Conservation (phyloP, 106 monocot species). For the Apostasia ramifera region DNA sequence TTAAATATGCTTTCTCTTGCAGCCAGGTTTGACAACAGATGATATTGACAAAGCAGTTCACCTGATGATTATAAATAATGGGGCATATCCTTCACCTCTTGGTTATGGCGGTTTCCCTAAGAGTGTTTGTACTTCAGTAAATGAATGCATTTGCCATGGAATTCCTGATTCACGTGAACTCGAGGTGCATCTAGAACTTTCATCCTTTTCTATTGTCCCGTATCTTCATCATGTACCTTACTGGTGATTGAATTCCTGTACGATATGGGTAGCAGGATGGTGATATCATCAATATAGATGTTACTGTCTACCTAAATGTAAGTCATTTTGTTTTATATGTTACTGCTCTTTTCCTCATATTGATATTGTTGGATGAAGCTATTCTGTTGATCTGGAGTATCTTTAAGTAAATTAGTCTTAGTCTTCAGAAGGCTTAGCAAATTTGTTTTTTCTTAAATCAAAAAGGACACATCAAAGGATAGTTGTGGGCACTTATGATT, state of each 20-base stretch:
- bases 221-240: not conserved
- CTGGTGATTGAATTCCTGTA: not conserved
- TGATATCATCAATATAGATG: conserved; percentile 98
- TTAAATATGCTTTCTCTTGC: conserved; percentile 17
- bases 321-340: conserved; percentile 10
- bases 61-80: conserved; percentile 92
- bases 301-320: conserved; percentile 97
- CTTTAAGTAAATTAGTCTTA: too few species aligned
- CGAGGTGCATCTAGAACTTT: conserved; percentile 39
- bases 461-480: too few species aligned
- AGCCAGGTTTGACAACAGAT: conserved; percentile 95
- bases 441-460: too few species aligned
- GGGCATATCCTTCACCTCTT: conserved; percentile 98
- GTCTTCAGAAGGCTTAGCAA: too few species aligned
- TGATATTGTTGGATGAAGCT: not conserved
- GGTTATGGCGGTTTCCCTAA: conserved; percentile 98
- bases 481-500: too few species aligned
- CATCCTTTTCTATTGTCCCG: not conserved
- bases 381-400: too few species aligned
- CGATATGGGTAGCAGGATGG: conserved; percentile 61
- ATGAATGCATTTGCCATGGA: conserved; percentile 99
- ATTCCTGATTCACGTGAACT: conserved; percentile 92
- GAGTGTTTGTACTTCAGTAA: conserved; percentile 96
- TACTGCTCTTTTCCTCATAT: not conserved
- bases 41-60: conserved; percentile 97